Evolutionary conservation across 2,329 filamentous ascomycete species (phyloP), one percentile per base, ranked within the genome.

Genomic region (Apiospora saccharicola): DNA sequence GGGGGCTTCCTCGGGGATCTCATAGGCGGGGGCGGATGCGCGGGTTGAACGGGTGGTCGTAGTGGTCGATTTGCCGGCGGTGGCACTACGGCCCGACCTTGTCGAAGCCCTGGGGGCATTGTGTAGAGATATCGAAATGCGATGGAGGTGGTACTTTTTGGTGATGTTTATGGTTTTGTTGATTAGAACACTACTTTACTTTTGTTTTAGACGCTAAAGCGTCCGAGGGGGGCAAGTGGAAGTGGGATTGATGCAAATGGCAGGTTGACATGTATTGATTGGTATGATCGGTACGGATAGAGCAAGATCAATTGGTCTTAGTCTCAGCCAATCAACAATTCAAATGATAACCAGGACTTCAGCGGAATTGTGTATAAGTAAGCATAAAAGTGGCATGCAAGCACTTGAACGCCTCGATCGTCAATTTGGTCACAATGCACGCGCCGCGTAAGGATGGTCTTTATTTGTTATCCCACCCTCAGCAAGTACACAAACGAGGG

Each of bases 1-100:
- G 70, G 90, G 89, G 4, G 91, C 89, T 80, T 98, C 94, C 77
- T 92, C 89, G 51, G 93, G 92, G n/a, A 93, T 82, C 57, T 89
- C 84, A 75, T 82, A 30, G 75, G 80, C 80, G 26, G 82, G 78
- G 6, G 87, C 83, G 5, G 86, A 87, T 44, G 81, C 81, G 70
- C 86, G 85, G 3, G 87, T 86, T 22, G 83, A 79, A 75, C 86
- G 84, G 69, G 85, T 73, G n/a, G 3, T 51, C n/a, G 13, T 4
- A 37, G 80, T 82, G 47, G 81, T 78, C 67, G 78, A 79, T 74
- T 85, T 86, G 74, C 83, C 80, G 37, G 83, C 82, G 43, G 78
- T 80, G 67, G 82, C 81, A 57, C 83, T 82, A 76, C 86, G 85
- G 72, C 84, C 79, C 47, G 87, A 85, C 76, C 86, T 83, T 57